Evolutionary conservation across 805 yeast species (phyloP).

Genomic region (Metschnikowia baotianmanensis): DNA sequence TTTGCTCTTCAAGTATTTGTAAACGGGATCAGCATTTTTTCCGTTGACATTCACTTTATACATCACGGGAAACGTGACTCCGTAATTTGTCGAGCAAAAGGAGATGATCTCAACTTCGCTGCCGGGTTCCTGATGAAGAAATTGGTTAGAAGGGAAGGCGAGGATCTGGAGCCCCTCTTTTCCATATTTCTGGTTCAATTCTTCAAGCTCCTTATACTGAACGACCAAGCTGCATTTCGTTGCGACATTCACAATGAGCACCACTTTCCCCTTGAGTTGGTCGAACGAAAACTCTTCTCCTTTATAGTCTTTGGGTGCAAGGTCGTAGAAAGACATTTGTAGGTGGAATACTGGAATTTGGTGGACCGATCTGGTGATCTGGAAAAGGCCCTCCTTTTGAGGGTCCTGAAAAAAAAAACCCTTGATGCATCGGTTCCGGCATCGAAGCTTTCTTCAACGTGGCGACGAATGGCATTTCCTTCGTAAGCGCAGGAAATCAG

Average conservation of each 20-base stretch:
- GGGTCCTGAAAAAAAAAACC: no score
- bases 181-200: slow-evolving; percentile 39
- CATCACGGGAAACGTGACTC: slow-evolving; percentile 88
- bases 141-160: slow-evolving; percentile 48
- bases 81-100: slow-evolving; percentile 78
- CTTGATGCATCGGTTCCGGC: no score
- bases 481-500: no score
- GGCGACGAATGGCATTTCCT: no score
- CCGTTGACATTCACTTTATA: slow-evolving; percentile 91
- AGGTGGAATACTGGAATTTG: background rate
- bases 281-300: slow-evolving; percentile 59
- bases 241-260: slow-evolving; percentile 83
- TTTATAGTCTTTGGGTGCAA: slow-evolving; percentile 61
- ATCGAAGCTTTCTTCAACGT: no score
- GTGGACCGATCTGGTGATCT: no score
- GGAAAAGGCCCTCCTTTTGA: no score
- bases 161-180: slow-evolving; percentile 36
- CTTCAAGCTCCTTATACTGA: slow-evolving; percentile 43
- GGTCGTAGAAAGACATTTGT: slow-evolving; percentile 63
- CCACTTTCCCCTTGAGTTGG: slow-evolving; percentile 73
- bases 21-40: slow-evolving; percentile 72
- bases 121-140: slow-evolving; percentile 44
- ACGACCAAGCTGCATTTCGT: slow-evolving; percentile 58
- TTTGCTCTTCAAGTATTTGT: slow-evolving; percentile 65
- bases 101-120: slow-evolving; percentile 56